Conservation (phyloP, 2,329 filamentous ascomycete genomes). For the Ceratocystis papillata region DNA sequence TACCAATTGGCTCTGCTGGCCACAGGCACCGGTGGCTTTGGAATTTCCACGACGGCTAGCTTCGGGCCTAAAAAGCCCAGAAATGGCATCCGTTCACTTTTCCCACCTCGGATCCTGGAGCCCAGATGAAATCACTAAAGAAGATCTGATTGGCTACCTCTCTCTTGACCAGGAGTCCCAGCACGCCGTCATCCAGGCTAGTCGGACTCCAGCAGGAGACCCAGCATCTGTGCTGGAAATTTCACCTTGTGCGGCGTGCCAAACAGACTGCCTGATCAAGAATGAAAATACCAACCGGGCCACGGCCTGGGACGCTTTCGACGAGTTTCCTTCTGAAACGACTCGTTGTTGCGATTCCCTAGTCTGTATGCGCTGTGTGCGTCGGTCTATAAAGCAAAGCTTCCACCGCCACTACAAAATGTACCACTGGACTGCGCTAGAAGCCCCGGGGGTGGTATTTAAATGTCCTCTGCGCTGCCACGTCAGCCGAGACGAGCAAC, state of each 20-base stretch:
- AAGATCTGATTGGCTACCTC: not conserved
- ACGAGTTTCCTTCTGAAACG: not conserved
- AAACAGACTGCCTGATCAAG: not conserved
- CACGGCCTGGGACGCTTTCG: not conserved
- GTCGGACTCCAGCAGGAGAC: not conserved
- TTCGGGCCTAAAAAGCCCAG: not conserved
- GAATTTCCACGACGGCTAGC: not conserved
- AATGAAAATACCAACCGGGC: not conserved
- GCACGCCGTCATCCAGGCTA: not conserved
- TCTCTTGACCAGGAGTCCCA: not conserved
- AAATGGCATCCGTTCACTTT: not conserved
- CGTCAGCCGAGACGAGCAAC: too few species aligned
- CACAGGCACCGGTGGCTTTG: not conserved
- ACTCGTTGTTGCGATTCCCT: constrained; percentile 5
- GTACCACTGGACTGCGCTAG: not conserved
- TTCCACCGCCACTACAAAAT: not conserved
- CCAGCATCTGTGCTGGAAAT: not conserved
- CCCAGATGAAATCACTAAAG: not conserved
- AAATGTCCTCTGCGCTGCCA: not conserved
- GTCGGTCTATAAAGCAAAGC: not conserved
- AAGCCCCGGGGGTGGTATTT: not conserved
- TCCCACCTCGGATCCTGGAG: not conserved
- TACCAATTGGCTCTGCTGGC: too few species aligned
- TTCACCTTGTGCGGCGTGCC: not conserved
- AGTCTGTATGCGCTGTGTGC: not conserved